Evolutionary conservation across 108 stramenopile genomes (phyloP), one percentile per base, ranked within the genome.

Genomic region (Nitzschia sp.): DNA sequence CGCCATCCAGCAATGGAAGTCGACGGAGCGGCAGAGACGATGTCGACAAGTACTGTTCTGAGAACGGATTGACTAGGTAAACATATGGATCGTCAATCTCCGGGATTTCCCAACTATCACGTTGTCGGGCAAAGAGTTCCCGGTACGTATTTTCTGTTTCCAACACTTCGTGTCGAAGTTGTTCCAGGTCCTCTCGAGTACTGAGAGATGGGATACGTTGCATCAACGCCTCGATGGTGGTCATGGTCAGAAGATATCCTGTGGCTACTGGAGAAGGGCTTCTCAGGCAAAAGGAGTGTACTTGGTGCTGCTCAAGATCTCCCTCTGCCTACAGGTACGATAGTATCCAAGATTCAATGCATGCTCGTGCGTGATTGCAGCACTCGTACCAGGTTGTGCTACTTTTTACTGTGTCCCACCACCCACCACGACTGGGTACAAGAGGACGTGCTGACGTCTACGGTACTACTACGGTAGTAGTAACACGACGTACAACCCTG

Each of bases 11-110:
- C 46, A 48, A 48, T 2, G 46, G 46, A 2, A 48, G 17, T 17
- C 46, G 46, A 48, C 46, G 46, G 46, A 48, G 46, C 46, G 17
- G 17, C 1, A 17, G 46, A 1, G 46, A 1, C 1, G 46, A 48
- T 5, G 46, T 15, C 5, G 29, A 34, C 29, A 34, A 34, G 29
- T 34, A 34, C 29, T 34, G 29, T 51, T 53, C 15, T 1, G 15
- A 14, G 21, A 55, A 66, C 1, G 22, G 51, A 39, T 66, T 55
- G 2, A 53, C 11, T 11, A 66, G 51, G 22, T 24, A 55, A 22
- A 66, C 38, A 38, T 22, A 41, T 12, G 51, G 65, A 55, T 66
- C 65, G 48, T 66, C 65, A 25, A 66, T 22, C 21, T 66, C 65
- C 0, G 65, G 65, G 3, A 66, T 29, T 20, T 66, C 48, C 65